Base-by-base conservation (phyloP, 257 asterid species). In the Primulina eburnea region DNA sequence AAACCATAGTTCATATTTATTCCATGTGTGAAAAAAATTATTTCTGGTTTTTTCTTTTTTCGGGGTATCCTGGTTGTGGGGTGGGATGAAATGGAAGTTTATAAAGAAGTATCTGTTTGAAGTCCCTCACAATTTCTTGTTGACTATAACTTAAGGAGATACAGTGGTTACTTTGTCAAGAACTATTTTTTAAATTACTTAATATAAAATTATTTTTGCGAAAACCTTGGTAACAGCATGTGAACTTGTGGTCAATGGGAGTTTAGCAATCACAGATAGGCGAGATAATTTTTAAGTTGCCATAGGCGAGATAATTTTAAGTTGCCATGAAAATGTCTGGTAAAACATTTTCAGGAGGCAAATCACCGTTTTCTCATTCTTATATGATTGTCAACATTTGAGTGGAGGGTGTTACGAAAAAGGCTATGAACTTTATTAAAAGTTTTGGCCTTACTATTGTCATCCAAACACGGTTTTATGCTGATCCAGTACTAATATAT, bases 401-500 rank as follows among this genome's bases (percentile, higher is more conserved):
- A 56, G 55, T 38, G 34, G 34, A 0, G 26, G 34, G 7, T 55
- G 55, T 7, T 32, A 56, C 28, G 7, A 56, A 11, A 35, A 57
- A 58, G 58, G 38, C 34, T 70, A 32, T 40, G 34, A 57, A 43
- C 37, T 59, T 35, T 35, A 35, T 35, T 35, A 32, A 55, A 35
- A 5, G 34, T 32, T 76, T 52, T 53, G 33, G 57, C 60, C 57
- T 73, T 73, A 64, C 55, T 32, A 4, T 16, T 28, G 69, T 77
- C 60, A 17, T 68, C 55, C 26, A 73, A 29, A 58, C 52, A 61
- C 40, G 71, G 26, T 72, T 68, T 57, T 69, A 47, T 62, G 57
- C 37, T 17, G 55, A 47, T 50, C 34, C 75, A 64, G 30, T 20
- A 11, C 76, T 82, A 72, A 75, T 62, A 53, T 50, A 26, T 58